Evolutionary conservation across 768 basidiomycete genomes (phyloP), one percentile per base, ranked within the genome.

Genomic region (Russula emetica): DNA sequence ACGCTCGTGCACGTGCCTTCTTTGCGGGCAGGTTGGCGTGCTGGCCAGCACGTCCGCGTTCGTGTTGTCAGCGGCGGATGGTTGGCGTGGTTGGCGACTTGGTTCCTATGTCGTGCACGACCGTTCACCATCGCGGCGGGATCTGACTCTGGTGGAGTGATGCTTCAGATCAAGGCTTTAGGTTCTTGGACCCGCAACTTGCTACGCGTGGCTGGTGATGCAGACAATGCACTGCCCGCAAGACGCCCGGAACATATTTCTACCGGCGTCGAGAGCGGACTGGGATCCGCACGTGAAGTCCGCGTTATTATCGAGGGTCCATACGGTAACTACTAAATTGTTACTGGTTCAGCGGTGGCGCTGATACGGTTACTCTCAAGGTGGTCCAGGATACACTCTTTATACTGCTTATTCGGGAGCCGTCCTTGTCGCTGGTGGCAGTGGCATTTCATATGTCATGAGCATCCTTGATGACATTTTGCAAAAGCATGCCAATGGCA

Each of bases 11-110:
- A 80, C 40, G 71, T 83, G 14, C 79, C 80, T 0, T 59, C 70
- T 5, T 50, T 85, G 49, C 78, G 75, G 54, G 73, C 76, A 0
- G 85, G 85, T 22, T 86, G 84, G 84, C 75, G 83, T 36, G 76
- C 82, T 0, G 84, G 85, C 3, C 84, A 86, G 68, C 83, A 86
- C 69, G 82, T 86, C 50, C 79, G 84, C 53, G 64, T 86, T 32
- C 74, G 81, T 47, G 74, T 81, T 0, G 72, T 82, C 2, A 76
- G 72, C 22, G 75, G 76, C 74, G 77, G 78, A 4, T 69, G 72
- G 71, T 60, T 72, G 11, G 75, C 74, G 20, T 77, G 78, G 75
- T 69, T 45, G 51, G 26, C 58, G 2, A 60, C 59, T 8, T 67
- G 58, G 58, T 16, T 59, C 24, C 5, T 67, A 22, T 20, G 59